Evolutionary conservation across 2,329 filamentous ascomycete genomes (phyloP).

Genomic region (Fusarium sp.): DNA sequence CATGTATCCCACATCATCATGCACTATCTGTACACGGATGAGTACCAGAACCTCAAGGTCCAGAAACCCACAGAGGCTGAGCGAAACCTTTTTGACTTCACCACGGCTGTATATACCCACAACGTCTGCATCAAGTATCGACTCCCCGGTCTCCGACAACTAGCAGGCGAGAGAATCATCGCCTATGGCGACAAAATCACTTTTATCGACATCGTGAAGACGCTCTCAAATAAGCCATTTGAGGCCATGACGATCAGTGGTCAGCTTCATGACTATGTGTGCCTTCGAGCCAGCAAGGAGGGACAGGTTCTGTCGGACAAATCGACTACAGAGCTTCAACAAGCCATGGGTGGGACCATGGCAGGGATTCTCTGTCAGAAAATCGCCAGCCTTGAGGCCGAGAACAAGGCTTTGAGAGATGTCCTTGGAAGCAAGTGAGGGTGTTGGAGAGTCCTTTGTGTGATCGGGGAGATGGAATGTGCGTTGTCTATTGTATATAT

Average conservation of each 20-base stretch:
- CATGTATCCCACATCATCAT: not conserved
- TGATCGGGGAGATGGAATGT: not conserved
- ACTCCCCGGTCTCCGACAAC: not conserved
- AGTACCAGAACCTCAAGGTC: not conserved
- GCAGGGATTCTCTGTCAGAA: not conserved
- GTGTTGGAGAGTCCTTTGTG: not conserved
- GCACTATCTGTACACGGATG: not conserved
- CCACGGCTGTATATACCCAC: not conserved
- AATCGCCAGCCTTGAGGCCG: not conserved
- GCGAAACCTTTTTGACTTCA: not conserved
- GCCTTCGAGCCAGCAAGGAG: not conserved
- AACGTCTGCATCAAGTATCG: not conserved
- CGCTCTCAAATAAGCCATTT: not conserved
- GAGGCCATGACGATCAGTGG: not conserved
- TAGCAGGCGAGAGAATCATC: not conserved
- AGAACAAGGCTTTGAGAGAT: not conserved
- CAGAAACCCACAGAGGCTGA: fast-evolving
- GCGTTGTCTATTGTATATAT: too few species aligned
- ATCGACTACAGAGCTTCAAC: not conserved
- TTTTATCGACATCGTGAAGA: not conserved
- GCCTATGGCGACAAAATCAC: not conserved
- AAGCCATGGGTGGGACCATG: not conserved
- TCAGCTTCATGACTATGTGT: not conserved
- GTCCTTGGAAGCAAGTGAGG: not conserved
- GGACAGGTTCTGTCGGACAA: not conserved